Base-by-base conservation (phyloP, 2,329 filamentous ascomycete species). In the Lasiodiplodia sp. region DNA sequence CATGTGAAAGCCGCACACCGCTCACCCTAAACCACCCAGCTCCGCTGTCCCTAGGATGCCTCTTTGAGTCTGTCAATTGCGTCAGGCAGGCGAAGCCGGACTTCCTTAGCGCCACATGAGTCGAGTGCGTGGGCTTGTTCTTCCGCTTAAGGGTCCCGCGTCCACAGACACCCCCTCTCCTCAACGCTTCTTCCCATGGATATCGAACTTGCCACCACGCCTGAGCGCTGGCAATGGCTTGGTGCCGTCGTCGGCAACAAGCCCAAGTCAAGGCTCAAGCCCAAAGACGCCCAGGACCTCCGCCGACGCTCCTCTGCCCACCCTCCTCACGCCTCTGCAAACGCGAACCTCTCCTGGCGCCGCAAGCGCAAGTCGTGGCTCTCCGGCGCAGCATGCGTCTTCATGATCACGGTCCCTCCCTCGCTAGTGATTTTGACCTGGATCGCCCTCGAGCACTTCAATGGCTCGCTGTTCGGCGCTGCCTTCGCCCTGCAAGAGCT, bases 201-300 rank as follows among this genome's bases (percentile, higher is more conserved):
- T 6, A 52, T 52, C 60, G 60, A 53, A 31, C 60, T 64, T 34
- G 52, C 63, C 23, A 56, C 63, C 23, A 66, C 63, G 21, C 51
- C 67, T 10, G 67, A 68, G 51, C 67, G 67, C 49, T 57, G 51
- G 67, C 67, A 68, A 56, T 68, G 67, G 67, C 58, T 68, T 28
- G 67, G 67, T 53, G 58, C 67, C 38, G 52, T 57, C 14, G 52
- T 64, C 28, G 51, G 67, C 57, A 47, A 37, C 67, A 68, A 60
- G 51, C 25, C 49, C 51, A 38, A 38, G 28, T 49, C 51, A n/a
- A 21, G 57, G 3, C 28, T 28, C 66, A 68, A 55, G 28, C 34
- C 66, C 37, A 68, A 63, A 38, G 51, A 65, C 31, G 25, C 67
- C 6, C 58, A 68, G 21, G 60, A 68, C 38, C 52, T 34, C 14